Evolutionary conservation across 2,329 filamentous ascomycete genomes (phyloP), one percentile per base, ranked within the genome.

Genomic region (Aspergillus brasiliensis): DNA sequence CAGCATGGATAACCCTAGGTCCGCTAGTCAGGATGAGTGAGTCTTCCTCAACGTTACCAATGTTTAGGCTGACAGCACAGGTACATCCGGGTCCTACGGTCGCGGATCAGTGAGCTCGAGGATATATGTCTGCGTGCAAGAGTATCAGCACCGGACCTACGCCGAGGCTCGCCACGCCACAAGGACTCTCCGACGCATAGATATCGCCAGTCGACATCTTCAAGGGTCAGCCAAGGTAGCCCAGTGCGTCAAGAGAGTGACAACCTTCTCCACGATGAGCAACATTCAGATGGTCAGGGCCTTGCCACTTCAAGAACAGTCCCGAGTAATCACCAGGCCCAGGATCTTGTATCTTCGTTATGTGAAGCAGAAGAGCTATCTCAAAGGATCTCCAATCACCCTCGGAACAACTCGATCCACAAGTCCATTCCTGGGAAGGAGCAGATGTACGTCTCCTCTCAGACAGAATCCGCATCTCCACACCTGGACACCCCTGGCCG

Each of bases 1-100:
- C 65, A 77, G 68, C 21, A 60, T 71, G 2, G 72, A 74, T 3
- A 78, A 76, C 63, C 71, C 73, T 7, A 71, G 73, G 8, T 73
- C 72, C 3, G 74, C 72, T 5, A 77, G 73, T 49, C 75, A 72
- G 17, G 74, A 78, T 47, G 74, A 72, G 66, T 61, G 42, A 56
- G 59, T 25, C 11, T 75, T 64, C 55, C 23, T 69, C 42, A 11
- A 1, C 1, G 10, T 11, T 19, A 8, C 3, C 3, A 13, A 23
- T 13, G n/a, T 1, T 34, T 7, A 10, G 23, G 47, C 34, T 63
- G 27, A 61, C 19, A 13, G 15, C 3, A 7, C 15, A 63, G 61
- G 40, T 63, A 63, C 37, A 28, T 63, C 15, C 56, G 59, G 37
- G 61, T 63, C 4, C 65, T 74, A 8, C 68, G 69, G 51, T 23